Conservation (phyloP, 805 yeast species). For the Cyberlindnera saturnus region DNA sequence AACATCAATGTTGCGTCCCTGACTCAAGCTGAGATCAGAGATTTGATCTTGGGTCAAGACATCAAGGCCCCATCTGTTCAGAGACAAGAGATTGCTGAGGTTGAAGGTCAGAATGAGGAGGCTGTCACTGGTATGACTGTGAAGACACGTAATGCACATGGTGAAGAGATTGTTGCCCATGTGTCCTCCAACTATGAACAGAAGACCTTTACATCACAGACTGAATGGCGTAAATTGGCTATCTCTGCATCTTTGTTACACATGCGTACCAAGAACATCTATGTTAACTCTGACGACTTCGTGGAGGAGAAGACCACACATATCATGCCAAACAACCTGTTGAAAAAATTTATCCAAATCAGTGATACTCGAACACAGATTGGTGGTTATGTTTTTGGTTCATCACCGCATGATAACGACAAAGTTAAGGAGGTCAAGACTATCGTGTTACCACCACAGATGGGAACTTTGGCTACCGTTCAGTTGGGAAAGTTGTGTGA, state of each 20-base stretch:
- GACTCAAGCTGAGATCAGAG: conserved; percentile 91
- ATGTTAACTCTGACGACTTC: conserved; percentile 63
- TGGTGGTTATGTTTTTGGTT: conserved; percentile 77
- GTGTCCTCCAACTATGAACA: conserved; percentile 89
- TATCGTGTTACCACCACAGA: conserved; percentile 80
- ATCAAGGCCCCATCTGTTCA: conserved; percentile 83
- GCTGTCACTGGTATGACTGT: conserved; percentile 55
- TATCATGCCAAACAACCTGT: conserved; percentile 75
- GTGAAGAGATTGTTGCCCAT: conserved; percentile 92
- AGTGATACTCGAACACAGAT: conserved; percentile 79
- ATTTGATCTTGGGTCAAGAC: conserved; percentile 90
- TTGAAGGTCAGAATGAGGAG: conserved; percentile 46
- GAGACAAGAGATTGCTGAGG: conserved; percentile 73
- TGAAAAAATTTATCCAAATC: conserved; percentile 70
- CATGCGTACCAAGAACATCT: conserved; percentile 68
- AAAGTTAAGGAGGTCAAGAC: conserved; percentile 73
- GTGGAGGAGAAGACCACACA: conserved; percentile 56
- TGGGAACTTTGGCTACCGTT: conserved; percentile 64
- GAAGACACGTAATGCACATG: conserved; percentile 84
- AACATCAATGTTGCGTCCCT: conserved; percentile 80
- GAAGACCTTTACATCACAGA: conserved; percentile 70
- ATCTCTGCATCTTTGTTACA: conserved; percentile 70
- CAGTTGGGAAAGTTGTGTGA: conserved; percentile 26
- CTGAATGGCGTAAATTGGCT: conserved; percentile 90
- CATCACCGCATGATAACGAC: conserved; percentile 64